Evolutionary conservation across 2,329 filamentous ascomycete genomes (phyloP), one percentile per base, ranked within the genome.

Genomic region (Juglanconis sp.): DNA sequence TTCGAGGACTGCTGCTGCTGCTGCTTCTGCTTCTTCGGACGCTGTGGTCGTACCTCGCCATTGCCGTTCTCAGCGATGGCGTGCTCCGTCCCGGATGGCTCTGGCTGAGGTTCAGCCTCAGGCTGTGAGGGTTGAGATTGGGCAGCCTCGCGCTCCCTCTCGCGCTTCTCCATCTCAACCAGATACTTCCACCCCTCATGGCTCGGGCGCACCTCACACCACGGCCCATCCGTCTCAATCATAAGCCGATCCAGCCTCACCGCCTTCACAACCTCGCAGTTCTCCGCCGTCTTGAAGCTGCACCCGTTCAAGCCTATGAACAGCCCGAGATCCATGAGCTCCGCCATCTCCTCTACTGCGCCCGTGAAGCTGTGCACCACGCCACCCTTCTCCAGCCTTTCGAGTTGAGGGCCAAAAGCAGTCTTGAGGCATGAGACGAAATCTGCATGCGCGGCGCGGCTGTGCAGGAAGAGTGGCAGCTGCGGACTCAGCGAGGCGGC

Each of bases 251-350:
- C 87, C 10, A 99, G 77, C 10, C 87, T 89, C 44, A 98, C 86
- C 62, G 88, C 84, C 64, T 83, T 86, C 10, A 97, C 92, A 3
- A 97, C 93, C 13, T 84, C 87, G 46, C 96, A 85, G 68, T 98
- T 99, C 71, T 96, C 92, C 10, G 83, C 87, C 5, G 92, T 98
- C 81, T 98, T 99, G 79, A 99, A 85, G 69, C 91, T 96, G 74
- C 95, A 99, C 4, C 95, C 95, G 71, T 99, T 99, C 63, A 97
- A 86, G n/a, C 95, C 94, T 63, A 99, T 87, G 74, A 96, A 89
- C 57, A 97, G 84, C 0, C 93, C 94, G 50, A 96, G 73, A 2
- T 86, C 86, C 67, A 96, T 87, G 58, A 98, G 77, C 65, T 91
- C 85, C 59, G 82, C 77, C 89, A 96, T 94, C 75, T 96, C 95